Base-by-base conservation (phyloP, 768 basidiomycete genomes). In the Suillus placidus region DNA sequence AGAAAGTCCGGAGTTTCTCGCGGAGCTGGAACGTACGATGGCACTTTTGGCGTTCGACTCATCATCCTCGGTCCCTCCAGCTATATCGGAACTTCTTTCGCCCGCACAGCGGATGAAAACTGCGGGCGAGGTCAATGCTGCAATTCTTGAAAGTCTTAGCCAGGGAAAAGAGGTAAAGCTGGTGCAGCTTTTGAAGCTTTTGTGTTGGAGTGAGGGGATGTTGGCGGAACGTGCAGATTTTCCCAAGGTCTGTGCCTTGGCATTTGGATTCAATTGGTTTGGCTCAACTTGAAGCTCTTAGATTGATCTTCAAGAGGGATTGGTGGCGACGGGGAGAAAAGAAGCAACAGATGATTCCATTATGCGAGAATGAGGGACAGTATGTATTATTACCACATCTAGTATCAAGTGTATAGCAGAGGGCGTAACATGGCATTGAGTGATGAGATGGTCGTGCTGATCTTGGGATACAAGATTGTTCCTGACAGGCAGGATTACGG, bases 121-220 rank as follows among this genome's bases (percentile, higher is more conserved):
- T n/a, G 96, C 96, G 1, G 89, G 92, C 26, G 94, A 97, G 79
- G 89, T 99, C 74, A 99, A 99, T 73, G 91, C 93, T 1, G 96
- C 97, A 38, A 97, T 99, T 63, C 80, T 99, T 73, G 93, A 95
- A 72, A 92, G 91, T 72, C 82, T 95, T 67, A 92, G 94, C 69
- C 94, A 98, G 72, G 94, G 95, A 0, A 92, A 91, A 74, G 93
- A 97, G 75, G 93, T 96, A 64, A 97, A 97, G 78, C 79, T 98
- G 60, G 87, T 90, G 35, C 89, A 88, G 20, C 74, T 98, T 74
- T 78, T 98, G 76, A 88, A 91, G 78, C 81, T 97, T 70, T 81
- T 96, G 70, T 87, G 85, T 55, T 99, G 95, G 95, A 95, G 94
- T 0, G 95, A 97, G 80, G 83, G 81, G 58, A 79, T 90, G 83